Base-by-base conservation (phyloP, 2,329 filamentous ascomycete species). In the Alternaria postmessia region DNA sequence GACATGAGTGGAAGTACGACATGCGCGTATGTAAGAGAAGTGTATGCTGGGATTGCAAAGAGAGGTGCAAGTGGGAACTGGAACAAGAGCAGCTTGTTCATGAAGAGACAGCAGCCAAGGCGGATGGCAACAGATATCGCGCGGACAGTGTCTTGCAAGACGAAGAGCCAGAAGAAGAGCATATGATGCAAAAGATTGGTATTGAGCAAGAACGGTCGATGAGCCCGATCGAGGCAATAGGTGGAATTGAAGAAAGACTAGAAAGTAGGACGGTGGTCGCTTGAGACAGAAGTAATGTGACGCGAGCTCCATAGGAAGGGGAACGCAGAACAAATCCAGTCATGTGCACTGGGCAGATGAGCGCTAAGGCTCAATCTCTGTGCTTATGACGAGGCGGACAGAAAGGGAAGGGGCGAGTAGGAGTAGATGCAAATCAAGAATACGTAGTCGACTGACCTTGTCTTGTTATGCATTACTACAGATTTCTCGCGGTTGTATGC, bases 1-100 rank as follows among this genome's bases (percentile, higher is more conserved):
- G 74, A 14, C 61, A 57, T 7, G 74, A 78, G 55, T 78, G 75
- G 74, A 75, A 74, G 54, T 76, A 76, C 36, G 74, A 76, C 46
- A 67, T 77, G 34, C 65, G 68, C 30, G 69, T 77, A 4, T 77
- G 74, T 28, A 74, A 71, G 53, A 62, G 75, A 18, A 64, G 67
- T 22, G 74, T 77, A 0, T 77, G 75, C 51, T 75, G 73, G 73
- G 73, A 75, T 26, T 77, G 75, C 42, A 72, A 58, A 32, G 73
- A 75, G 59, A 63, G 75, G 34, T 77, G 74, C 53, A 66, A 64
- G 38, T 76, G 75, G 75, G 73, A 76, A 43, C 12, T 16, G 26
- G 28, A 46, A 22, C 46, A 60, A 4, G 57, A 60, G 34, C 36
- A 22, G 18, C 6, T 26, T n/a, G 30, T 2, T 1, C 11, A 20